Evolutionary conservation across 1,139 yeast species (phyloP).

Genomic region (Blastobotrys serpentis): DNA sequence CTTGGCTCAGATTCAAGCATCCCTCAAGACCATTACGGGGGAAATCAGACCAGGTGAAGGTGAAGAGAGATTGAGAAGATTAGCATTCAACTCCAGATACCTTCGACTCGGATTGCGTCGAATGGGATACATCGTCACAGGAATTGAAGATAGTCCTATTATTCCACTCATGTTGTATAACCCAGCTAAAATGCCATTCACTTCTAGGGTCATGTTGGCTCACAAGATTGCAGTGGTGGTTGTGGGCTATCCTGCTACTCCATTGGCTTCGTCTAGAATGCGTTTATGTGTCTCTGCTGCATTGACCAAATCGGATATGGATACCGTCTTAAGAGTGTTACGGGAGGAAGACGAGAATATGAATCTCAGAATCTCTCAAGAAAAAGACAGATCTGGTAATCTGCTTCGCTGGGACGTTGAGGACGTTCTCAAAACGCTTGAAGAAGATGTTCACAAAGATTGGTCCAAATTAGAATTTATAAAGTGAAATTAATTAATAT

Average conservation of each 20-base stretch:
- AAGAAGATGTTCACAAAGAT: constrained; percentile 51
- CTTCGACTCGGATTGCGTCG: constrained; percentile 85
- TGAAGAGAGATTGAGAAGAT: constrained; percentile 80
- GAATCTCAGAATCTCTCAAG: constrained; percentile 64
- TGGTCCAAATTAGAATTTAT: constrained; percentile 20
- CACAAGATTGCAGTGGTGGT: constrained; percentile 89
- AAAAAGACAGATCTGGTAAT: constrained; percentile 39
- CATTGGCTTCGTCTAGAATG: constrained; percentile 83
- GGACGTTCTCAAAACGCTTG: constrained; percentile 71
- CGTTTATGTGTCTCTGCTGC: constrained; percentile 92
- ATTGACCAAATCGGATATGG: constrained; percentile 90
- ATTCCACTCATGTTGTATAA: constrained; percentile 83
- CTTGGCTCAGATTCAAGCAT: constrained; percentile 79
- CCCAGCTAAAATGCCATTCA: constrained; percentile 93
- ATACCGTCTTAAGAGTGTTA: constrained; percentile 67
- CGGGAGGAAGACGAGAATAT: constrained; percentile 78
- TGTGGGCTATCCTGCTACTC: constrained; percentile 98
- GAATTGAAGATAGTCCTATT: constrained; percentile 96
- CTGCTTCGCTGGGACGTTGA: constrained; percentile 77
- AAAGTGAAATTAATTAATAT: background rate
- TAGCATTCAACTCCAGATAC: constrained; percentile 94
- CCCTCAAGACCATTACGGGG: constrained; percentile 77
- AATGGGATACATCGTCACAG: constrained; percentile 89
- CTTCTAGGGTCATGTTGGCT: constrained; percentile 76
- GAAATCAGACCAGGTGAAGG: constrained; percentile 92